These are phyloP conservation scores for Populus alba DNA, from an alignment of 345 rosid species.

Conservation along the genomic window DNA sequence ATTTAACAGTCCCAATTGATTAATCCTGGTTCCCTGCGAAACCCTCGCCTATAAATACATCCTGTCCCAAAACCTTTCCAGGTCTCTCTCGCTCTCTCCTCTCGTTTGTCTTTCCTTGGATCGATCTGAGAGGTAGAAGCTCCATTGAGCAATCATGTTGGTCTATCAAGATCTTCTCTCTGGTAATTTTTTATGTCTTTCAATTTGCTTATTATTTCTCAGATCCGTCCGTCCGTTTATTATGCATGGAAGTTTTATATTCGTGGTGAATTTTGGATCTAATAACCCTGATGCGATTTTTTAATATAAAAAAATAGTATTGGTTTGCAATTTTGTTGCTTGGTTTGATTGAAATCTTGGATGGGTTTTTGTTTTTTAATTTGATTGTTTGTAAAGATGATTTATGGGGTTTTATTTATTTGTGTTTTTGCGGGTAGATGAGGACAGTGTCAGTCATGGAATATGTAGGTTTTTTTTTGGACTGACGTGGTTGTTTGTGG, in stretches of 20 bases:
- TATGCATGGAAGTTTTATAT: not conserved
- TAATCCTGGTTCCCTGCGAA: slow-evolving; percentile 10
- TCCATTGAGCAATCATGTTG: slow-evolving; percentile 62
- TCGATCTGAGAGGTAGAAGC: slow-evolving; percentile 30
- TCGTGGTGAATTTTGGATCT: not conserved
- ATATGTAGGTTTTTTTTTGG: not conserved
- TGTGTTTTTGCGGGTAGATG: not conserved
- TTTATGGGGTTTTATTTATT: not conserved
- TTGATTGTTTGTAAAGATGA: no score
- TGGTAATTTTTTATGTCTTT: slow-evolving; percentile 32
- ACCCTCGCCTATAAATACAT: slow-evolving; percentile 42
- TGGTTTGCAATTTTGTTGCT: no score
- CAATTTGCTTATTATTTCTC: not conserved
- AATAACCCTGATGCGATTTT: not conserved
- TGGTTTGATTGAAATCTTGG: not conserved
- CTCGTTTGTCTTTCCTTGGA: slow-evolving; percentile 24
- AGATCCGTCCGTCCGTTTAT: slow-evolving; percentile 2
- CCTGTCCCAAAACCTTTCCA: fast-evolving
- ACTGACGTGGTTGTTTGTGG: not conserved
- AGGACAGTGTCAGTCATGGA: not conserved
- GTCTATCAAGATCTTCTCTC: slow-evolving; percentile 80
- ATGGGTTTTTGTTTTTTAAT: not conserved
- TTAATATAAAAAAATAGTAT: not conserved
- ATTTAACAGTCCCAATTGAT: not conserved
- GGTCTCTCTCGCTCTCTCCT: slow-evolving; percentile 29